Conservation (phyloP, 805 yeast genomes). For the Cyberlindnera veronae region DNA sequence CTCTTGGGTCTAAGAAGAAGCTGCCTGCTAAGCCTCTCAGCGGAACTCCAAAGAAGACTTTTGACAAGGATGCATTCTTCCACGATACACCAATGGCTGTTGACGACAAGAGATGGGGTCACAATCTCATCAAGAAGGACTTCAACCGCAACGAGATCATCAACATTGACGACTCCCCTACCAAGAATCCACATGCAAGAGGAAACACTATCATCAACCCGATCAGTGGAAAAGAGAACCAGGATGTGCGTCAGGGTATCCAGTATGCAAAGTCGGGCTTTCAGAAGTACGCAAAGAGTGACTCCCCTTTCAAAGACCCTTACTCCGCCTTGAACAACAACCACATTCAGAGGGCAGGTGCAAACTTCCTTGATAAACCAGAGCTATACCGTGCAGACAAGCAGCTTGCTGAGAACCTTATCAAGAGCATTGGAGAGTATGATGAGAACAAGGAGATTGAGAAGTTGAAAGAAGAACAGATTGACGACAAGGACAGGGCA, state of each 20-base stretch:
- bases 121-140: conserved; percentile 14
- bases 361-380: conserved; percentile 18
- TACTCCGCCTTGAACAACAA: conserved; percentile 20
- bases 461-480: conserved; percentile 11
- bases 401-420: conserved; percentile 14
- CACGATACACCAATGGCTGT: conserved; percentile 21
- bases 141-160: not conserved
- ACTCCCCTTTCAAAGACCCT: conserved; percentile 25
- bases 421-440: conserved; percentile 12
- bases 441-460: conserved; percentile 18
- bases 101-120: conserved; percentile 23
- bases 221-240: conserved; percentile 1
- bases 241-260: conserved; percentile 12
- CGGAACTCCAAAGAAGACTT: conserved; percentile 5
- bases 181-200: conserved; percentile 1
- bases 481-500: conserved; percentile 21
- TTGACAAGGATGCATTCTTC: conserved; percentile 19
- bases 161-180: not conserved
- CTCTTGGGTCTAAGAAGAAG: conserved; percentile 16
- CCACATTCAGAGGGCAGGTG: conserved; percentile 17
- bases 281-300: conserved; percentile 16
- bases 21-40: not conserved
- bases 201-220: conserved; percentile 14
- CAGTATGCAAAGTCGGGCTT: conserved; percentile 15
- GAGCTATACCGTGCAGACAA: conserved; percentile 8